A percentile compares a stretch with the other conserved stretches of the same genome.
These are phyloP conservation scores for Gossypium davidsonii DNA, from an alignment of 441 rosid species.

Conservation along the genomic window DNA sequence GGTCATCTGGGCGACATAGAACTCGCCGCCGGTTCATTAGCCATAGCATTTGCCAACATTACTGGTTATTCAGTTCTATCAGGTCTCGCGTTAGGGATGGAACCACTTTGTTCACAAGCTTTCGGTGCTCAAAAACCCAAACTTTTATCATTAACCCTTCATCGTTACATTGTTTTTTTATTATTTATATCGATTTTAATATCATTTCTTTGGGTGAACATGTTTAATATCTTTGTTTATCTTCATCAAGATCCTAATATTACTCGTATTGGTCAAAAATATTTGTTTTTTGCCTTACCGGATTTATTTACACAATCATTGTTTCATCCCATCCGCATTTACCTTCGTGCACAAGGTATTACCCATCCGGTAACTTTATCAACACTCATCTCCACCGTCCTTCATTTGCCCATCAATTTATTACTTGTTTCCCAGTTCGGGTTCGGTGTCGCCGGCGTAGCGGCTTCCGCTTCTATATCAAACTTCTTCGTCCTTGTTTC, in stretches of 20 bases:
- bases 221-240: slow-evolving; percentile 43
- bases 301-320: slow-evolving; percentile 77
- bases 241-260: slow-evolving; percentile 71
- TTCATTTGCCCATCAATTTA: slow-evolving; percentile 60
- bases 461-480: slow-evolving; percentile 58
- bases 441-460: slow-evolving; percentile 73
- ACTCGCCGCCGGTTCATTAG: slow-evolving; percentile 87
- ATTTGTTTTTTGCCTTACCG: slow-evolving; percentile 70
- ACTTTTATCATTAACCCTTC: slow-evolving; percentile 80
- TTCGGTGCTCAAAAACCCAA: slow-evolving; percentile 84
- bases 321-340: slow-evolving; percentile 88
- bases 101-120: slow-evolving; percentile 90
- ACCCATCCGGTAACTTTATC: slow-evolving; percentile 74
- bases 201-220: slow-evolving; percentile 63
- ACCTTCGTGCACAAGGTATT: slow-evolving; percentile 94
- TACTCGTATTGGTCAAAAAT: slow-evolving; percentile 54
- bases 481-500: slow-evolving; percentile 48
- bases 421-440: slow-evolving; percentile 50
- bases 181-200: slow-evolving; percentile 60
- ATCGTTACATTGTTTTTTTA: slow-evolving; percentile 72
- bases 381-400: slow-evolving; percentile 52
- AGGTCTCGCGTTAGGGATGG: slow-evolving; percentile 92
- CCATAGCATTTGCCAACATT: slow-evolving; percentile 93
- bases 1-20: slow-evolving; percentile 76
- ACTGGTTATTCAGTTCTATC: slow-evolving; percentile 92